phyloP scores from a whole-genome alignment of 78 protist species.

The Guillardia theta region DNA sequence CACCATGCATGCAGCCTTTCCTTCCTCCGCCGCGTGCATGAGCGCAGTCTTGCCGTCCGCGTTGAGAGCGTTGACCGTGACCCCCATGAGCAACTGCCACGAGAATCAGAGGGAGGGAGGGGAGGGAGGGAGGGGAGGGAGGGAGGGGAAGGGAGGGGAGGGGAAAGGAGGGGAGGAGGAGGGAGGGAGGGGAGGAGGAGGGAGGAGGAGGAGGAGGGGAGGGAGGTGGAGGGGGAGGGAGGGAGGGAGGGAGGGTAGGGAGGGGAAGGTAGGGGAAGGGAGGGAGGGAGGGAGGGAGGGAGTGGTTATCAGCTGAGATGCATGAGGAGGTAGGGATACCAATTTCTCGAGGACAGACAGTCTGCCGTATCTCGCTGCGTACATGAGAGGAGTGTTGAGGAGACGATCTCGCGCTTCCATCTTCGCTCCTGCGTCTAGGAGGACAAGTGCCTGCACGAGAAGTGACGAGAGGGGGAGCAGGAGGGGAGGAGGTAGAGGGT shows the following conservation, averaged over 20 bases:
- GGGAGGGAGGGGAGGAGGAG: not conserved
- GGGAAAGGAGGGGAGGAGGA: not conserved
- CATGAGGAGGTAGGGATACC: no score
- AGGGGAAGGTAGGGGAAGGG: not conserved
- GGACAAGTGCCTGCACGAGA: no score
- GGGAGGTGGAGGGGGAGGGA: not conserved
- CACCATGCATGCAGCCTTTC: not conserved
- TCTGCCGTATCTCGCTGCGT: no score
- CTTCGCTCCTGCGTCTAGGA: no score
- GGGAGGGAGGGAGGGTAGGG: not conserved
- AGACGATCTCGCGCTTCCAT: no score
- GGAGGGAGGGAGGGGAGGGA: not conserved
- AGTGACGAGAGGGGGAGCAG: no score
- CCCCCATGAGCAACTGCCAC: no score
- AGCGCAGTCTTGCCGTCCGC: constrained; percentile 1
- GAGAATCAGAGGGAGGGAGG: no score
- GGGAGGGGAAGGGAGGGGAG: not conserved
- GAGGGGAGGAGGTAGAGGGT: no score
- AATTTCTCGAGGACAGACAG: no score
- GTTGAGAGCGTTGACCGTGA: not conserved
- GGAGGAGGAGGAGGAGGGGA: not conserved
- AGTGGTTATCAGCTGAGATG: not conserved
- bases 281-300: not conserved
- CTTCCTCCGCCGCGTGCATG: not conserved
- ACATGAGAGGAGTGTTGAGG: no score